These are phyloP conservation scores for Ceratobasidium sp. DNA, from an alignment of 1,284 basidiomycete species.

Conservation along the genomic window DNA sequence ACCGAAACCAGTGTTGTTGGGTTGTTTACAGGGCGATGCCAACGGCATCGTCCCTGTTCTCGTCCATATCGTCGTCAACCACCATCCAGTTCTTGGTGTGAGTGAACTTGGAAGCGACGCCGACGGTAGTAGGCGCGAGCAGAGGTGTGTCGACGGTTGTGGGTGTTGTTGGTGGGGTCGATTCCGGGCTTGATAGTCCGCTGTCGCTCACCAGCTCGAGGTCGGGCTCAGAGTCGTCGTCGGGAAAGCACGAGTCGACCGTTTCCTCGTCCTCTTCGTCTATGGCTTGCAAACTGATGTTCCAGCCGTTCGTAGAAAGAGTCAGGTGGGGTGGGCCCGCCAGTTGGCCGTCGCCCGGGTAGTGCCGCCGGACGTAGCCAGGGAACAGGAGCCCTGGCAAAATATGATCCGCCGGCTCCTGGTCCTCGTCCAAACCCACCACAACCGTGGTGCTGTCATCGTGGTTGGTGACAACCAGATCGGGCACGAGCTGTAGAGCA, in stretches of 20 bases:
- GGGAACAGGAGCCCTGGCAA: not conserved
- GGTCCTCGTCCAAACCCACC: not conserved
- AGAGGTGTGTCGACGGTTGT: not conserved
- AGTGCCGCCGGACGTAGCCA: not conserved
- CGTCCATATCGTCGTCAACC: not conserved
- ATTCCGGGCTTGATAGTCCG: not conserved
- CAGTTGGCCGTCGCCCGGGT: not conserved
- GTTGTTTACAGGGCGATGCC: constrained; percentile 3
- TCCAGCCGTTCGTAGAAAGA: not conserved
- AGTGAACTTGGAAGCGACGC: not conserved
- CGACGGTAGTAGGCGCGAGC: too few species aligned
- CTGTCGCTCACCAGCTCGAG: not conserved
- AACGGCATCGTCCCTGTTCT: not conserved
- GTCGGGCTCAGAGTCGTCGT: not conserved
- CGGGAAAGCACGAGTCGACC: not conserved
- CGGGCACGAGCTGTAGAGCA: not conserved
- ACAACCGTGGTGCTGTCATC: not conserved
- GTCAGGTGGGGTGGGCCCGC: not conserved
- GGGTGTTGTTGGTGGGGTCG: not conserved
- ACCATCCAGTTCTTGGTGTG: not conserved
- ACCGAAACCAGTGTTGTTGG: not conserved
- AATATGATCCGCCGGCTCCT: not conserved
- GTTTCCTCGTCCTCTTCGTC: not conserved
- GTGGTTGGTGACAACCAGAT: not conserved
- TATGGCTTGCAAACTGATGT: not conserved